Base-by-base conservation (phyloP, 768 basidiomycete genomes). In the Cystofilobasidium macerans region DNA sequence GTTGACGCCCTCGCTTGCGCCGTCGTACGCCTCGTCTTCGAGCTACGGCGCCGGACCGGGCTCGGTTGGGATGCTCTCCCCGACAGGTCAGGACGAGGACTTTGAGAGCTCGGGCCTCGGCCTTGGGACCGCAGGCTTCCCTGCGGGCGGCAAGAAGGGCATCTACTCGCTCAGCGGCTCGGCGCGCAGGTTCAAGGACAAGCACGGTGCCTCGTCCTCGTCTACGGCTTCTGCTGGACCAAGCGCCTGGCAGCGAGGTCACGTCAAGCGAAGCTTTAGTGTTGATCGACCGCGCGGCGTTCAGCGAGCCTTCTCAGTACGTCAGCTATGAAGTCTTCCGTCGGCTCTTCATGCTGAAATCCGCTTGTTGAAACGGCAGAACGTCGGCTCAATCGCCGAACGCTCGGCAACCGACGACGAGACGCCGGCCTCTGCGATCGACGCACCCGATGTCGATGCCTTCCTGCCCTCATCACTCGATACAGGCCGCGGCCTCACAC, bases 361-460 rank as follows among this genome's bases (percentile, higher is more conserved):
- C 5, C 24, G 30, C 47, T 43, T 30, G 2, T 14, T 38, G n/a
- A 28, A 24, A 24, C 28, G 32, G 65, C 69, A 72, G 58, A 71
- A 72, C 26, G 72, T 75, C 8, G 74, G 70, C 38, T 69, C 74
- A 0, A 76, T 76, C 32, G 74, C 73, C 28, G 75, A 76, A 51
- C 69, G 71, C 68, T 45, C 69, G 18, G 28, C 61, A 8, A 68
- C 67, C 14, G 67, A 62, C 20, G 59, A 62, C 47, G 67, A 57
- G 16, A 65, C 40, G 18, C 42, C 66, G 32, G 69, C 63, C 3
- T 64, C 67, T 18, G 60, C 26, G 13, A 48, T 36, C 3, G 51
- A 42, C n/a, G 45, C 56, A 1, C 54, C 57, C 36, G 45, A 32
- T 22, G 70, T 70, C 54, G 69, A 69, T 48, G 43, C 67, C 11